A percentile compares a stretch with the other conserved stretches of the same genome.
Conservation (phyloP, 768 basidiomycete species). For the Tylopilus sp. region DNA sequence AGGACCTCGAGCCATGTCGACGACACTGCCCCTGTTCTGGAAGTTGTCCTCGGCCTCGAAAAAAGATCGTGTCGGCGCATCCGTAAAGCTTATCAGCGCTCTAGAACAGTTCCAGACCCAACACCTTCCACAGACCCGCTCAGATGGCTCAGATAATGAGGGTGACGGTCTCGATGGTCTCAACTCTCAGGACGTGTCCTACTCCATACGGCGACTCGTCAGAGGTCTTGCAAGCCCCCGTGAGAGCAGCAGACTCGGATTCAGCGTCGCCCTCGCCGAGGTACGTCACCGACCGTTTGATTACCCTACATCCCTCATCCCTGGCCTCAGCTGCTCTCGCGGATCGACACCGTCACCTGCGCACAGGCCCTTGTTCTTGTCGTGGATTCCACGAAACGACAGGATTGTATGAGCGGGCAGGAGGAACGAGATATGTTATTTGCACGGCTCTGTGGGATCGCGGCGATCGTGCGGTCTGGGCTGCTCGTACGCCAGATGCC, state of each 20-base stretch:
- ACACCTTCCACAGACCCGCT: conserved; percentile 47
- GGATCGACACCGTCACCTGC: conserved; percentile 74
- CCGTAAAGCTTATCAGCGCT: conserved; percentile 74
- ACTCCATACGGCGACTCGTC: conserved; percentile 83
- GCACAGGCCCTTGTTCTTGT: conserved; percentile 75
- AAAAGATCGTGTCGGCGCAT: conserved; percentile 79
- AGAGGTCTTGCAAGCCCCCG: conserved; percentile 88
- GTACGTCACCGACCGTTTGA: conserved; percentile 40
- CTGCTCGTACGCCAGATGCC: conserved; percentile 64
- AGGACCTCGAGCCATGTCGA: conserved; percentile 49
- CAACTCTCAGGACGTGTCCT: conserved; percentile 90
- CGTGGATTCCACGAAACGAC: conserved; percentile 63
- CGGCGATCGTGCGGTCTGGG: conserved; percentile 81
- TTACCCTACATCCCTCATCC: conserved; percentile 3
- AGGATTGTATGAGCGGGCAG: conserved; percentile 79
- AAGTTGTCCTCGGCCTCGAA: conserved; percentile 79
- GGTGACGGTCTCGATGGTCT: conserved; percentile 59
- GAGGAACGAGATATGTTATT: conserved; percentile 93
- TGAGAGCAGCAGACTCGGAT: conserved; percentile 91
- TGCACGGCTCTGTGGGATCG: conserved; percentile 88
- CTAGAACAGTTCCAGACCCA: conserved; percentile 83
- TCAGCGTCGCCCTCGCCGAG: conserved; percentile 94
- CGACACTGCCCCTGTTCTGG: conserved; percentile 93
- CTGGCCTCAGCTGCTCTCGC: conserved; percentile 64
- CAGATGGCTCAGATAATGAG: conserved; percentile 38